Conservation (phyloP, 495 filamentous ascomycete genomes). For the Annulohypoxylon nitens region DNA sequence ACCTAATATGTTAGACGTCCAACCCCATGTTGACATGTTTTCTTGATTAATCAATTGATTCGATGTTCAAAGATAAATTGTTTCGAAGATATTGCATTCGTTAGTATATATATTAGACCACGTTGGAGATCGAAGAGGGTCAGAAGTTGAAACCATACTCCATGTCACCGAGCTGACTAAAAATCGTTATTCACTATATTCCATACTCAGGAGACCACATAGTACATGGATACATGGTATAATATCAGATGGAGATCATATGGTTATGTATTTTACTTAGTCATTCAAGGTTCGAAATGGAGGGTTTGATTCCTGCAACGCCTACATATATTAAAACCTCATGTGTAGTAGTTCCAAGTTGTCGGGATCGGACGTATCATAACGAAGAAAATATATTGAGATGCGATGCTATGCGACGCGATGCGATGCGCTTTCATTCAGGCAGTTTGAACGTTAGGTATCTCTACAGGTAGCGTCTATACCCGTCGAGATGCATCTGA, state of each 20-base stretch:
- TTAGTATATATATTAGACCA: background rate
- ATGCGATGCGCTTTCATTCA: no score
- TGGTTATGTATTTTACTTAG: background rate
- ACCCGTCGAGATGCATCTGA: no score
- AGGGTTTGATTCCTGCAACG: background rate
- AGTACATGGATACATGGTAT: background rate
- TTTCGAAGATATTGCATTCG: background rate
- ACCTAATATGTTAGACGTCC: background rate
- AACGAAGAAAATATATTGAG: background rate
- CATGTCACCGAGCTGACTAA: background rate
- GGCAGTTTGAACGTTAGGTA: no score
- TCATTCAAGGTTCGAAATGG: background rate
- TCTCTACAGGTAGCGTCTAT: no score
- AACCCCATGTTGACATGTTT: background rate
- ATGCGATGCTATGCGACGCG: background rate
- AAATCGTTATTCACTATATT: background rate
- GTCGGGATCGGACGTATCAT: constrained; percentile 11
- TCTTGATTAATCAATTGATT: background rate
- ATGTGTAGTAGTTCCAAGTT: constrained; percentile 15
- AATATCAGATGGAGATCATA: background rate
- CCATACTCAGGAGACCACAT: constrained; percentile 3
- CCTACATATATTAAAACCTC: constrained; percentile 1
- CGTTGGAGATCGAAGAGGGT: background rate
- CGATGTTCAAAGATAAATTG: background rate
- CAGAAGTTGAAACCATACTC: background rate